Conservation (phyloP, 805 yeast genomes). For the Cyberlindnera euphorbiae region DNA sequence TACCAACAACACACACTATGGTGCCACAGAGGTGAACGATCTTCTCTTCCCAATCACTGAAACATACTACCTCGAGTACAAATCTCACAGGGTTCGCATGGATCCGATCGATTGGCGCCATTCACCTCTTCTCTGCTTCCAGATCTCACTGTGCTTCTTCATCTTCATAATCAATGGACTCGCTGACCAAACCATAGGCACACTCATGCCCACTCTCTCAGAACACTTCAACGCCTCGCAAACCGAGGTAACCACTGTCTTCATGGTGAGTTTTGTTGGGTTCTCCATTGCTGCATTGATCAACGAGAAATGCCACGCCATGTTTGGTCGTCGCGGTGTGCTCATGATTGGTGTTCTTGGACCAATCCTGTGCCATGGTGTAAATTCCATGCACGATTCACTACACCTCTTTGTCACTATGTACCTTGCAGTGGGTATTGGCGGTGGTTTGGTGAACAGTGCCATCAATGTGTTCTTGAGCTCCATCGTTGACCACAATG, state of each 20-base stretch:
- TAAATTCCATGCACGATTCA: constrained; percentile 34
- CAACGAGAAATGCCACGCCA: constrained; percentile 38
- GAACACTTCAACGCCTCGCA: constrained; percentile 44
- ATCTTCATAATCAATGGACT: constrained; percentile 47
- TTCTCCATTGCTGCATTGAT: constrained; percentile 48
- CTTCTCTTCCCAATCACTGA: background rate
- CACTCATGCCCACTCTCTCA: constrained; percentile 50
- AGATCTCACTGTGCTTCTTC: constrained; percentile 36
- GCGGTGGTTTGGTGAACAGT: constrained; percentile 53
- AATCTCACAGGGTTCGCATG: constrained; percentile 3
- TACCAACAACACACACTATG: background rate
- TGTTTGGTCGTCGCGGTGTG: constrained; percentile 46
- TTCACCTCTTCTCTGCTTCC: constrained; percentile 37
- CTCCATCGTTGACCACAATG: constrained; percentile 47
- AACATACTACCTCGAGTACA: constrained; percentile 2
- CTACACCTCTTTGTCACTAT: constrained; percentile 35
- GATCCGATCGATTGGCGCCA: constrained; percentile 21
- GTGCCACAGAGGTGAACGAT: constrained; percentile 1
- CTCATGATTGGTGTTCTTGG: constrained; percentile 31
- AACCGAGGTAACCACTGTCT: constrained; percentile 43
- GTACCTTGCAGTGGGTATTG: constrained; percentile 44
- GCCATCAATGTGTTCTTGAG: constrained; percentile 45
- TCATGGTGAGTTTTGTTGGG: constrained; percentile 49
- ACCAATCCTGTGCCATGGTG: constrained; percentile 33
- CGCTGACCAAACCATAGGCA: constrained; percentile 57